Evolutionary conservation across 2,329 filamentous ascomycete species (phyloP), one percentile per base, ranked within the genome.

Genomic region (Clonostachys rosea): DNA sequence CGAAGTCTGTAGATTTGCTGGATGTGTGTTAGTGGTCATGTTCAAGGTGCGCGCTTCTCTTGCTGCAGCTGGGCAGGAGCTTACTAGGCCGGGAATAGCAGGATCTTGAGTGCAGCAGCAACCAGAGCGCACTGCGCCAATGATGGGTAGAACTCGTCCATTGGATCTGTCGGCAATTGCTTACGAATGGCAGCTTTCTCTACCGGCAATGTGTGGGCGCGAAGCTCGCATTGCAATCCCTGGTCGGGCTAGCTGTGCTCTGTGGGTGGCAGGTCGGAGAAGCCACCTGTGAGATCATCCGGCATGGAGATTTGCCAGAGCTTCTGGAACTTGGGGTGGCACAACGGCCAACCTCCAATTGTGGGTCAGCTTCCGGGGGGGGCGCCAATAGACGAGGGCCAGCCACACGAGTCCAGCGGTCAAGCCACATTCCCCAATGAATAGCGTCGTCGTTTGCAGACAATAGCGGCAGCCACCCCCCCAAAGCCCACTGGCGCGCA

Each of bases 1-100:
- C 94, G 60, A 99, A 99, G 67, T 99, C 94, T 57, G 94, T 99
- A 6, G 94, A 99, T 76, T 95, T 96, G 76, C 91, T 96, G 67
- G 17, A 30, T 30, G 9, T 10, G 24, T 30, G 24, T 30, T 30
- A 30, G 9, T 10, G 8, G 9, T 30, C 24, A 10, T 30, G 9
- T 30, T 9, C 9, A 34, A 35, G 39, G 16, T 13, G n/a, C 33
- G 16, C 24, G 49, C 35, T 50, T 48, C 40, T 35, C 43, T 20
- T 14, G 35, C 34, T 8, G 35, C 13, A 30, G 6, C 18, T 13
- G 18, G 33, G 36, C n/a, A 47, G 34, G 40, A 40, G 81, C 88
- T 64, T 78, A 96, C 91, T 97, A 97, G 56, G 92, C 88, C 33
- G 92, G 92, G 68, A 96, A 94, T 48, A 97, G 78, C 50, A 97